Conservation (phyloP, 345 rosid genomes). For the Limnanthes douglasii region DNA sequence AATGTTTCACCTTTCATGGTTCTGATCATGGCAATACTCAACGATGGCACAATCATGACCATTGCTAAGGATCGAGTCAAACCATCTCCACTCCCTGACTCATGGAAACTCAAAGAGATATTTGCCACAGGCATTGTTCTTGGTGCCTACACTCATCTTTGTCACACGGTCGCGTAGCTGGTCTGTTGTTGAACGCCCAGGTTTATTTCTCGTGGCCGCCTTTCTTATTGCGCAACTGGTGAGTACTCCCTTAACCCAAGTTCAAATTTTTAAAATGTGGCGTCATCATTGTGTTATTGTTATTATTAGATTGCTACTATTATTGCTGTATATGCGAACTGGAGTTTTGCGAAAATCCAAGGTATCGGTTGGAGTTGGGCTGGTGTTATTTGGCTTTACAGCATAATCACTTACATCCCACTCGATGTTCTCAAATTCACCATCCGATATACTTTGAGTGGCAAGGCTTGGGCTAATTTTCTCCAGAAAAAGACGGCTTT, state of each 20-base stretch:
- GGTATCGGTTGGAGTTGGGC: constrained; percentile 97
- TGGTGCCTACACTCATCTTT: constrained; percentile 50
- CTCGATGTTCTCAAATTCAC: constrained; percentile 67
- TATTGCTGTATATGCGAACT: constrained; percentile 49
- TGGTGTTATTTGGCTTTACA: constrained; percentile 70
- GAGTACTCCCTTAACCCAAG: background rate
- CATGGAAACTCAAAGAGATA: constrained; percentile 58
- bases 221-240: constrained; percentile 40
- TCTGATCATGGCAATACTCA: constrained; percentile 54
- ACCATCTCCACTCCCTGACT: constrained; percentile 58
- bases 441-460: constrained; percentile 44
- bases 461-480: constrained; percentile 94
- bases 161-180: constrained; percentile 46
- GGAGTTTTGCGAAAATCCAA: constrained; percentile 49
- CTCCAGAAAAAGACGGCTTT: constrained; percentile 62
- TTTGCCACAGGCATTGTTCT: constrained; percentile 46
- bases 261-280: background rate
- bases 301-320: constrained; percentile 47
- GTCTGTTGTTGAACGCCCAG: constrained; percentile 44
- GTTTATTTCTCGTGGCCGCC: constrained; percentile 28
- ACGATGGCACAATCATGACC: constrained; percentile 73
- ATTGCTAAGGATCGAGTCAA: constrained; percentile 55
- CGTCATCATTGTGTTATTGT: background rate
- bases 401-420: constrained; percentile 60
- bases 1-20: constrained; percentile 68